phyloP scores from a whole-genome alignment of 2,329 filamentous ascomycete species.

The Hypoxylon sp. region DNA sequence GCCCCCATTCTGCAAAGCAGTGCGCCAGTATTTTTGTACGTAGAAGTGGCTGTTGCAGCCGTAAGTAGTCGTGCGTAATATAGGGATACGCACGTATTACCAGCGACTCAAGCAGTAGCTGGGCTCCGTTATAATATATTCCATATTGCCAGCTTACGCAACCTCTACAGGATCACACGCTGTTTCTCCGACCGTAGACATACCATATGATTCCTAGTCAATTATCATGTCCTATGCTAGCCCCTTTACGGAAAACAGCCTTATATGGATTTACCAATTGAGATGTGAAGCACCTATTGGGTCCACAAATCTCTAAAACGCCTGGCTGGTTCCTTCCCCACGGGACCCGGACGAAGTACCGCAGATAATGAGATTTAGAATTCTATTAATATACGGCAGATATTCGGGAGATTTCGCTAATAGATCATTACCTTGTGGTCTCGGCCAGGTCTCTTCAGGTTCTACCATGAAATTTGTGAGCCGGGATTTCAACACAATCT shows the following conservation, averaged over 20 bases:
- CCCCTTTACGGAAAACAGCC: slow-evolving; percentile 8
- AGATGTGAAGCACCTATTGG: slow-evolving; percentile 11
- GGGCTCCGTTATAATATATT: neutral
- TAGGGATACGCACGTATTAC: neutral
- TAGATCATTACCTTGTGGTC: no score
- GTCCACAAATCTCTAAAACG: slow-evolving; percentile 24
- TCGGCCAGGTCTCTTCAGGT: neutral
- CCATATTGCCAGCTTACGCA: neutral
- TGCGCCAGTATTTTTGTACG: no score
- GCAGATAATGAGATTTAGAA: slow-evolving; percentile 13
- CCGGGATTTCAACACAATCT: slow-evolving; percentile 11
- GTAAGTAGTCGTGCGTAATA: neutral
- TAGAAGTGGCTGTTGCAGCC: neutral
- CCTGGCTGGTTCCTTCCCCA: slow-evolving; percentile 23
- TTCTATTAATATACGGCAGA: slow-evolving; percentile 30
- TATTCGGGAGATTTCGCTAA: neutral
- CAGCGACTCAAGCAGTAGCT: neutral
- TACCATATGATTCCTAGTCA: neutral
- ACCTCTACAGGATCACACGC: neutral
- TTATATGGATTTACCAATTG: slow-evolving; percentile 11
- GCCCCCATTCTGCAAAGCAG: neutral
- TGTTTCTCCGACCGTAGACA: neutral
- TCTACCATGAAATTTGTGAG: slow-evolving; percentile 5
- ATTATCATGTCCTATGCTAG: slow-evolving; percentile 1
- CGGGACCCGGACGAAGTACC: slow-evolving; percentile 1